Evolutionary conservation across 345 rosid genomes (phyloP).

Genomic region (Eucalyptus urophylla): DNA sequence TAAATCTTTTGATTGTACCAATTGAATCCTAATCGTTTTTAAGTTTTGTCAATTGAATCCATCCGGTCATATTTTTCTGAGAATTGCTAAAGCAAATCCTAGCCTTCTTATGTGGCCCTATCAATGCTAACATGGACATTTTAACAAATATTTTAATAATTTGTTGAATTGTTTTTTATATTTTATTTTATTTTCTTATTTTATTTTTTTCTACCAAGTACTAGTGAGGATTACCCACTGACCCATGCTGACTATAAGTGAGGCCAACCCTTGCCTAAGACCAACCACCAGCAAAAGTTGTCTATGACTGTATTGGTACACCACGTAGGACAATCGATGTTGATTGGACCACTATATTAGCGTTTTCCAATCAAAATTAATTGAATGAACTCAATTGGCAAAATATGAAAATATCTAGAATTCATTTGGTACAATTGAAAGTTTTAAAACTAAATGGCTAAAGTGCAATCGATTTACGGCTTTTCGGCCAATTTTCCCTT

Average conservation of each 20-base stretch:
- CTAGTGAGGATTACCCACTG: too few relatives aligned
- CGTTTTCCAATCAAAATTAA: too few relatives aligned
- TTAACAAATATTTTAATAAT: too few relatives aligned
- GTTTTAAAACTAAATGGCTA: too few relatives aligned
- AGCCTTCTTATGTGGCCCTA: fast-evolving
- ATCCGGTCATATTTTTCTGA: too few relatives aligned
- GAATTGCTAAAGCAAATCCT: fast-evolving
- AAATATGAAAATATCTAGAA: too few relatives aligned
- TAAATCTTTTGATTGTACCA: too few relatives aligned
- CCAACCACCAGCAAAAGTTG: neutral
- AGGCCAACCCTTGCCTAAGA: neutral
- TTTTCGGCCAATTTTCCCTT: neutral
- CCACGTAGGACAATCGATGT: neutral
- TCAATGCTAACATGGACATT: fast-evolving
- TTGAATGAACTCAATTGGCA: neutral
- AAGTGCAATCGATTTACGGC: neutral
- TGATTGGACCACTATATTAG: fast-evolving
- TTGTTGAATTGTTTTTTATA: too few relatives aligned
- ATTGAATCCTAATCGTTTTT: too few relatives aligned
- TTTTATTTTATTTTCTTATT: too few relatives aligned
- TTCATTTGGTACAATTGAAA: neutral
- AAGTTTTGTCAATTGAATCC: too few relatives aligned
- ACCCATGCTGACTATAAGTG: neutral
- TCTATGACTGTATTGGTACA: fast-evolving
- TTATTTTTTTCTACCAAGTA: too few relatives aligned